Evolutionary conservation across 805 yeast genomes (phyloP).

Genomic region (Ogataea henricii): DNA sequence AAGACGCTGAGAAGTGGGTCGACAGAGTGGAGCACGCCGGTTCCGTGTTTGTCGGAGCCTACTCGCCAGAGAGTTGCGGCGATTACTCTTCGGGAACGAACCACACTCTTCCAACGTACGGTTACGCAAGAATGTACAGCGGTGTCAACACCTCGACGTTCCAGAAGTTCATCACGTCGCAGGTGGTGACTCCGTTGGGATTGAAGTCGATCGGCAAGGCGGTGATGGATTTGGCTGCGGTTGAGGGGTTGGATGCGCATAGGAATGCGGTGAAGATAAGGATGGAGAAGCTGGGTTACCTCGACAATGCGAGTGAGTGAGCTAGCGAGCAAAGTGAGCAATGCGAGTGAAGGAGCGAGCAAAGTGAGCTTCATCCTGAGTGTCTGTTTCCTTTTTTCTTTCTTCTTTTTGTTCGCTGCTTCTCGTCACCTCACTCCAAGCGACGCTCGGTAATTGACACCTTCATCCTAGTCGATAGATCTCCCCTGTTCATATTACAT

Average conservation of each 20-base stretch:
- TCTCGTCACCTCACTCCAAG: background rate
- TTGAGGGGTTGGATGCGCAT: constrained; percentile 97
- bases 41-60: constrained; percentile 92
- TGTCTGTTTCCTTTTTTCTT: too few relatives aligned
- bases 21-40: constrained; percentile 88
- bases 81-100: constrained; percentile 98
- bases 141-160: constrained; percentile 97
- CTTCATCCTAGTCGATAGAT: too few relatives aligned
- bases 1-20: constrained; percentile 73
- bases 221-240: constrained; percentile 92
- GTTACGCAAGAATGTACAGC: constrained; percentile 95
- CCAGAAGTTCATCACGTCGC: constrained; percentile 93
- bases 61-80: constrained; percentile 97
- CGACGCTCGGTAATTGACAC: too few relatives aligned
- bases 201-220: constrained; percentile 90
- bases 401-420: background rate
- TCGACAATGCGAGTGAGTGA: constrained; percentile 13
- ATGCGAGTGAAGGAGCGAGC: too few relatives aligned
- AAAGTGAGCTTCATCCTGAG: too few relatives aligned
- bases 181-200: constrained; percentile 85
- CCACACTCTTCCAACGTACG: constrained; percentile 98
- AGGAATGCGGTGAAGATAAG: constrained; percentile 95
- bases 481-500: background rate
- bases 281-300: constrained; percentile 73
- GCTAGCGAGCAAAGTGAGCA: background rate